phyloP scores from a whole-genome alignment of 2,329 filamentous ascomycete genomes.

The Parastagonospora nodorum region DNA sequence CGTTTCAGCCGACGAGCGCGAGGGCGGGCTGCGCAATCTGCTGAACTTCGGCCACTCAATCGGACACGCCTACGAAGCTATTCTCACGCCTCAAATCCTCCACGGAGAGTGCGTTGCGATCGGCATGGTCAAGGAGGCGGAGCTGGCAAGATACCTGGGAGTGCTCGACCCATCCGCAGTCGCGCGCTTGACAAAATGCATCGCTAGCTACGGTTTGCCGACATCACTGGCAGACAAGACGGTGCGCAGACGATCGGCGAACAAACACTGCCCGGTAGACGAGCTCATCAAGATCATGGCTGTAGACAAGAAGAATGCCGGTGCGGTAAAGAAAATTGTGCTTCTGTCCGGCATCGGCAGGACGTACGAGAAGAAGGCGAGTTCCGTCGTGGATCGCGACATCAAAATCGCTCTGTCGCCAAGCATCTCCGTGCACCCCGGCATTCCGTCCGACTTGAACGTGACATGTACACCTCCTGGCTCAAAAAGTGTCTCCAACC shows the following conservation, averaged over 20 bases:
- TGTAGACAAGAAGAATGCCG: constrained; percentile 98
- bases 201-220: constrained; percentile 90
- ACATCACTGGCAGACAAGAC: constrained; percentile 83
- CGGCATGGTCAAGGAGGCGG: constrained; percentile 97
- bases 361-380: constrained; percentile 85
- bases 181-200: constrained; percentile 87
- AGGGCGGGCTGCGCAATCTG: constrained; percentile 90
- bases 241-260: constrained; percentile 79
- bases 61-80: constrained; percentile 93
- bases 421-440: constrained; percentile 73
- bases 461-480: constrained; percentile 86
- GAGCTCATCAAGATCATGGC: constrained; percentile 90
- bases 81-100: constrained; percentile 91
- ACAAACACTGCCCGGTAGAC: constrained; percentile 86
- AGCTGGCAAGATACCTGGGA: constrained; percentile 86
- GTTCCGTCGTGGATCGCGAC: constrained; percentile 81
- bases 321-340: constrained; percentile 93
- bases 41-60: constrained; percentile 99
- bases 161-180: constrained; percentile 85
- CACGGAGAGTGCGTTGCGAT: constrained; percentile 97
- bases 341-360: constrained; percentile 87
- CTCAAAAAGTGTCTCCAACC: constrained; percentile 97
- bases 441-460: constrained; percentile 67
- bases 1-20: constrained; percentile 90
- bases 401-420: constrained; percentile 85